Percentiles rank a stretch among this genome's conserved stretches.
Conservation (phyloP, 345 rosid genomes). For the Eucalyptus shirleyi region DNA sequence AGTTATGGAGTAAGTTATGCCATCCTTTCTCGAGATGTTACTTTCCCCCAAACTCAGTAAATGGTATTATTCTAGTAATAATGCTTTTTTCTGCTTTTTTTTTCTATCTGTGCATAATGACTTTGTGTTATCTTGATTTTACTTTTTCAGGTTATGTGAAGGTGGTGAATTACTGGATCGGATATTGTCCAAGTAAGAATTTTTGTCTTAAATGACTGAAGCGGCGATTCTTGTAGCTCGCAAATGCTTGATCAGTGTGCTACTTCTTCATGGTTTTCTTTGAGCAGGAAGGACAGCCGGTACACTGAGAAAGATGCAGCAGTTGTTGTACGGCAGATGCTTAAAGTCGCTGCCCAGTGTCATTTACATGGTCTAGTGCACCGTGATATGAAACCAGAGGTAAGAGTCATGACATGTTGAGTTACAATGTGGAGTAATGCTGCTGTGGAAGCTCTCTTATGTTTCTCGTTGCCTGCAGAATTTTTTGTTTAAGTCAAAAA, state of each 20-base stretch:
- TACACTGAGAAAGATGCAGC: conserved; percentile 81
- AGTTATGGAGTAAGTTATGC: conserved; percentile 27
- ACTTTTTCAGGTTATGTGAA: conserved; percentile 25
- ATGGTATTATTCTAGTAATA: background rate
- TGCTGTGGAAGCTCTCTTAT: background rate
- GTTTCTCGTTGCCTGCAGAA: conserved; percentile 7
- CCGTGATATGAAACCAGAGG: conserved; percentile 55
- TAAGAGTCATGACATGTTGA: background rate
- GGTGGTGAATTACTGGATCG: conserved; percentile 46
- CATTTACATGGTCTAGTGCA: conserved; percentile 46
- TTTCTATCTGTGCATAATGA: background rate
- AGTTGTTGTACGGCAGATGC: conserved; percentile 82
- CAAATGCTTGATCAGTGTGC: background rate
- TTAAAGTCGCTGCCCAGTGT: conserved; percentile 43
- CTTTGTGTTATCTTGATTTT: background rate
- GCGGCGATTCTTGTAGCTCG: background rate
- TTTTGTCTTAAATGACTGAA: background rate
- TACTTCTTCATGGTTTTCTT: background rate
- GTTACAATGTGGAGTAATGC: background rate
- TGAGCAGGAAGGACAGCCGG: conserved; percentile 33
- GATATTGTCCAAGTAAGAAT: conserved; percentile 22
- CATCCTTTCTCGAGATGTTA: background rate
- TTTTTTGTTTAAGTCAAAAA: conserved; percentile 36
- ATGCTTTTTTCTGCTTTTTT: background rate
- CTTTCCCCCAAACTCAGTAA: background rate